Evolutionary conservation across 345 rosid genomes (phyloP), one percentile per base, ranked within the genome.

Genomic region (Gossypium australe): DNA sequence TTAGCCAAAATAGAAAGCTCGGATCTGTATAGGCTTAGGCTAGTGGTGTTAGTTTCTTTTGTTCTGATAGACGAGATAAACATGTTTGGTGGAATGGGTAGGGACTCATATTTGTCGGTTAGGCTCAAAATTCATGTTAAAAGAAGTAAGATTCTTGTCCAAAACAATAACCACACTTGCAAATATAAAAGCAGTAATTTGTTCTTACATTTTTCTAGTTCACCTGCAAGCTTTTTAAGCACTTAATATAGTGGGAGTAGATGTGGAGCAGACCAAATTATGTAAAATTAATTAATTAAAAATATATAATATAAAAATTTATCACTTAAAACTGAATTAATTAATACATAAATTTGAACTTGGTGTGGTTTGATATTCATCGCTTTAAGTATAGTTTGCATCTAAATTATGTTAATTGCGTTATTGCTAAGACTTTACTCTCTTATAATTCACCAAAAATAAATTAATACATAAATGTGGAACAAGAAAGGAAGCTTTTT

Each of bases 31-130:
- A 53, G 49, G 73, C 69, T 63, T 56, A 3, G 24, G 70, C 41
- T 34, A 5, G 41, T 34, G 27, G 16, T 56, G 29, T 3, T 57
- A 29, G 2, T 45, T 27, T 27, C 55, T 27, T 75, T 64, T 20
- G 34, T 4, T 34, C 41, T 1, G 79, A 49, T 70, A 8, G 66
- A 62, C 18, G 57, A 62, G 67, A 66, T 68, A 60, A 62, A 25
- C 59, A 68, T 17, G 60, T 72, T 51, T 4, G 77, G 76, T 80
- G 69, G 56, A 64, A 71, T 48, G 58, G 79, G 66, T 74, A 10
- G 29, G 78, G 78, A 70, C 59, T 38, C 41, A 24, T 45, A 74
- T 49, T 43, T 59, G 76, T 65, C 70, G 64, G 75, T 18, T 62
- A 62, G 25, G 38, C 62, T 68, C 13, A 24, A 48, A 75, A 71